Percentiles rank a stretch among this genome's conserved stretches.
Evolutionary conservation across 2,329 filamentous ascomycete genomes (phyloP).

Genomic region (Penicillium rolfsii): DNA sequence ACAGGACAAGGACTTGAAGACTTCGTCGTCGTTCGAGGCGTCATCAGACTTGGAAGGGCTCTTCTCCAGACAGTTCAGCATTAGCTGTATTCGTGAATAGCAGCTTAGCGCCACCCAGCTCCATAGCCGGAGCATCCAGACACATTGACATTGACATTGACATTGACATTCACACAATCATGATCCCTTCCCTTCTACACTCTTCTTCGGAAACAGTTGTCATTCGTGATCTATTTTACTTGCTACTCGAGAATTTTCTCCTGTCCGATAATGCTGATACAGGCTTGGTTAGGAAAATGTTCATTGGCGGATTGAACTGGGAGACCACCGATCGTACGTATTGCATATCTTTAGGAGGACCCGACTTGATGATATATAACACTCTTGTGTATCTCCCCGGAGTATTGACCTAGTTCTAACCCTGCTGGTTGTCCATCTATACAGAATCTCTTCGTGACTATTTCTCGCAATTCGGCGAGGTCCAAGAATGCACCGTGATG

Average conservation of each 20-base stretch:
- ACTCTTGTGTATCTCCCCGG: neutral
- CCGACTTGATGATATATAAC: neutral
- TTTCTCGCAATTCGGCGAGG: constrained; percentile 96
- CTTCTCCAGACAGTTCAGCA: constrained; percentile 11
- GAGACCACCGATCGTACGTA: constrained; percentile 95
- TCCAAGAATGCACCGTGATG: constrained; percentile 99
- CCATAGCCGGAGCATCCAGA: constrained; percentile 17
- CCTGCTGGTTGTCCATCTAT: neutral
- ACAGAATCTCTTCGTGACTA: constrained; percentile 94
- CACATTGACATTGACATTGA: neutral
- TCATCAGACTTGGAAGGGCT: neutral
- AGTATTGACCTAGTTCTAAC: neutral
- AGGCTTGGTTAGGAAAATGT: constrained; percentile 81
- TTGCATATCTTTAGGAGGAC: neutral
- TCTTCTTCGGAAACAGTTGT: neutral
- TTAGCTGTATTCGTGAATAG: constrained; percentile 29
- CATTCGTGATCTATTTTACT: neutral
- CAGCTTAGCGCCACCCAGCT: constrained; percentile 26
- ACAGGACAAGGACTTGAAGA: neutral
- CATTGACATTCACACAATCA: neutral
- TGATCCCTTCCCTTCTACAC: neutral
- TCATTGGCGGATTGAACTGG: constrained; percentile 98
- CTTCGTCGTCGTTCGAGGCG: neutral
- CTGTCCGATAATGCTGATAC: constrained; percentile 35
- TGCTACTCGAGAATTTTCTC: neutral